A percentile compares a stretch with the other conserved stretches of the same genome.
These are phyloP conservation scores for Pezicula rhizophila DNA, from an alignment of 2,329 filamentous ascomycete genomes.

Conservation along the genomic window DNA sequence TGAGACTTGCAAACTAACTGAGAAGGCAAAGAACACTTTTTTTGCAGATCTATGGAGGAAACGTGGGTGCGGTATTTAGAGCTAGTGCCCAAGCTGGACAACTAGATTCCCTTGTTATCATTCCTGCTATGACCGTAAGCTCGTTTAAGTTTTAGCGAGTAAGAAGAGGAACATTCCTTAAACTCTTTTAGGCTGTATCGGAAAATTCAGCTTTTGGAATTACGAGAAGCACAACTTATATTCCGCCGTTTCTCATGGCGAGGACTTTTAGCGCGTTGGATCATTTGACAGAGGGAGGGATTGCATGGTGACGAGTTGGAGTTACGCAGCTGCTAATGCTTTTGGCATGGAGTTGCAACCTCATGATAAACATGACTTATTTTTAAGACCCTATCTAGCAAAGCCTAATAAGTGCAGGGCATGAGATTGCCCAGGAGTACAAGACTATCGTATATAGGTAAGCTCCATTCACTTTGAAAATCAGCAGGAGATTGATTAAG, in stretches of 20 bases:
- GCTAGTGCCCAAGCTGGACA: neutral
- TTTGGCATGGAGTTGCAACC: conserved; percentile 37
- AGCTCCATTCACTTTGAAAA: too few relatives aligned
- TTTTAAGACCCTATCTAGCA: too few relatives aligned
- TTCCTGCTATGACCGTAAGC: neutral
- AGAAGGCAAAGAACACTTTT: neutral
- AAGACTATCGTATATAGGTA: conserved; percentile 38
- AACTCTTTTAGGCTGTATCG: conserved; percentile 37
- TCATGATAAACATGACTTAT: conserved; percentile 49
- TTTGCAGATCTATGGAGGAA: neutral
- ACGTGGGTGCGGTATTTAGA: neutral
- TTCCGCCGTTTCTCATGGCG: conserved; percentile 58
- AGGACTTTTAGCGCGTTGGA: conserved; percentile 57
- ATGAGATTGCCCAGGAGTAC: conserved; percentile 56
- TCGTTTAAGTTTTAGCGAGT: neutral
- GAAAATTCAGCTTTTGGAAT: conserved; percentile 57
- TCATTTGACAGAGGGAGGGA: conserved; percentile 54
- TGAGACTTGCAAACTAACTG: neutral
- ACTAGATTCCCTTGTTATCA: neutral
- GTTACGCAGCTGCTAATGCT: conserved; percentile 55
- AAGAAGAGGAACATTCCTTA: neutral
- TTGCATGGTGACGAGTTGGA: conserved; percentile 55
- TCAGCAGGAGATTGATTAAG: too few relatives aligned
- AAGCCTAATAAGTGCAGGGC: conserved; percentile 23
- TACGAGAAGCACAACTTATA: conserved; percentile 57